These are phyloP conservation scores for Bacidia gigantensis DNA, from an alignment of 495 filamentous ascomycete genomes.

Conservation along the genomic window DNA sequence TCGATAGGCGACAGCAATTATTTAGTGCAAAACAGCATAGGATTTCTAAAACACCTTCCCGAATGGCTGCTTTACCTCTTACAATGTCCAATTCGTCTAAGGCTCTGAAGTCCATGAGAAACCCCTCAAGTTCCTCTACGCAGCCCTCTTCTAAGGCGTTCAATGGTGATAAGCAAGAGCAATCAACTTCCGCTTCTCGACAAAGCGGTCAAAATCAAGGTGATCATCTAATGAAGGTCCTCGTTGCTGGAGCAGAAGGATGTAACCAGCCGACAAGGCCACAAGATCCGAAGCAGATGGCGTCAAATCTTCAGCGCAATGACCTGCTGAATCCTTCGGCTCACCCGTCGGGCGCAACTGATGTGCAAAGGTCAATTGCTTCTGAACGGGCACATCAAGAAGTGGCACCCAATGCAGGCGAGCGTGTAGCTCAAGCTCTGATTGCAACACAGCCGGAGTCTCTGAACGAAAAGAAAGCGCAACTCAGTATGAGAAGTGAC, in stretches of 20 bases:
- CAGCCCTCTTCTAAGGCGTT: neutral
- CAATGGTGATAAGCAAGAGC: too few species aligned
- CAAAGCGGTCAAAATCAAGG: too few species aligned
- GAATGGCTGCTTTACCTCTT: neutral
- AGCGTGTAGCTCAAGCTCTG: neutral
- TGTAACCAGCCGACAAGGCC: too few species aligned
- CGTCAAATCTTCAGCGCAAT: neutral
- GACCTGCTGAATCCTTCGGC: too few species aligned
- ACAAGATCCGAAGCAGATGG: too few species aligned
- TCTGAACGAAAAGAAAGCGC: too few species aligned
- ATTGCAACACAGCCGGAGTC: too few species aligned
- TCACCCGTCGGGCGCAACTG: too few species aligned
- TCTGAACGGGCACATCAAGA: neutral
- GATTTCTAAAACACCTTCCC: neutral
- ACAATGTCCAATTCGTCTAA: neutral
- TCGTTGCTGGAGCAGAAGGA: too few species aligned
- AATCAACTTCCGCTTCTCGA: too few species aligned
- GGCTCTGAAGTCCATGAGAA: neutral
- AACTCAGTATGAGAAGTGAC: too few species aligned
- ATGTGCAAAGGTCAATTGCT: neutral
- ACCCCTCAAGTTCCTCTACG: neutral
- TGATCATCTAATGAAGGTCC: too few species aligned
- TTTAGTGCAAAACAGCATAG: slow-evolving; percentile 8
- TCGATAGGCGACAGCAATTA: slow-evolving; percentile 9
- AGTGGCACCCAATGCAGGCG: neutral